phyloP scores from a whole-genome alignment of 108 stramenopile species.

The Cyclotella choctawhatcheeana region DNA sequence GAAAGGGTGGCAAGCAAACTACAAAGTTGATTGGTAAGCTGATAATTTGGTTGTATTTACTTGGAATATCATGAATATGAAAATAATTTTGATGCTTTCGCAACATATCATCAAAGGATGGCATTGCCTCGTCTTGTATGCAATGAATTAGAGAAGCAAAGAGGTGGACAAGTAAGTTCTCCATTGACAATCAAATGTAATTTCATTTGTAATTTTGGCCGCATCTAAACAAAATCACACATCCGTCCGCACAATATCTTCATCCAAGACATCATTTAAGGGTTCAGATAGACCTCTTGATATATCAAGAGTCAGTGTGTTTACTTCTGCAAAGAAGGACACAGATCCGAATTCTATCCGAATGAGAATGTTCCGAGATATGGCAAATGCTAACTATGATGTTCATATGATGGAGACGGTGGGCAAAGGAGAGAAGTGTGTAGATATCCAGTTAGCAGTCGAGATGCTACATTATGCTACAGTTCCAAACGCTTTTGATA shows the following conservation, averaged over 20 bases:
- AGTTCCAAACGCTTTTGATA: slow-evolving; percentile 85
- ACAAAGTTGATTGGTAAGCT: slow-evolving; percentile 72
- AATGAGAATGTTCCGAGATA: slow-evolving; percentile 81
- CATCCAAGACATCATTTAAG: slow-evolving; percentile 29
- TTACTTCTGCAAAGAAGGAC: slow-evolving; percentile 74
- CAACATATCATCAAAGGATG: slow-evolving; percentile 8
- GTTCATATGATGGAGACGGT: slow-evolving; percentile 85
- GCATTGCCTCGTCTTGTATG: slow-evolving; percentile 66
- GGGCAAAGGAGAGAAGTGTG: slow-evolving; percentile 83
- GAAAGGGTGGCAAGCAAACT: slow-evolving; percentile 65
- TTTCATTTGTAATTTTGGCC: too few relatives aligned
- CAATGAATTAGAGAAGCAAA: slow-evolving; percentile 61
- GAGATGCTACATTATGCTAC: slow-evolving; percentile 91
- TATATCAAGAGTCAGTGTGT: slow-evolving; percentile 75
- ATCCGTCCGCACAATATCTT: neutral
- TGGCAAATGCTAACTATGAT: slow-evolving; percentile 78
- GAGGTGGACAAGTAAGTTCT: slow-evolving; percentile 44
- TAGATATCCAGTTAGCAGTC: slow-evolving; percentile 89
- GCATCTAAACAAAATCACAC: neutral
- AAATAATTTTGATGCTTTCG: too few relatives aligned
- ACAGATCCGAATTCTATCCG: slow-evolving; percentile 59
- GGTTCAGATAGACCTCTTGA: slow-evolving; percentile 72
- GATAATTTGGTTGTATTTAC: too few relatives aligned
- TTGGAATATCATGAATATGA: too few relatives aligned
- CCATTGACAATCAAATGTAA: neutral